These are phyloP conservation scores for Crepidotus variabilis DNA, from an alignment of 768 basidiomycete species.

Conservation along the genomic window DNA sequence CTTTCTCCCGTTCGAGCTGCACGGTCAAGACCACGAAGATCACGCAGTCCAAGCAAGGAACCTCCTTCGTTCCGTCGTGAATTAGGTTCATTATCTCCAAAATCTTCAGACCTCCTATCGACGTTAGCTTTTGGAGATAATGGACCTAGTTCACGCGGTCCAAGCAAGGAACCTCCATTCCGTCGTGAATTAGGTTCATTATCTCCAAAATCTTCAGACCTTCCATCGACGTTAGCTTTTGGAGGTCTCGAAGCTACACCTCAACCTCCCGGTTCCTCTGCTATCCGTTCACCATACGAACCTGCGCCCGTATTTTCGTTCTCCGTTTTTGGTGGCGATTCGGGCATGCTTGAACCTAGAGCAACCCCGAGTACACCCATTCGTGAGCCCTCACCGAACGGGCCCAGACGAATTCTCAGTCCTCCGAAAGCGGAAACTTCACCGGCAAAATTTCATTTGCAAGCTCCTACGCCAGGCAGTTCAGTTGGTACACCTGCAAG, in stretches of 20 bases:
- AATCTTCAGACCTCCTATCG: slow-evolving; percentile 34
- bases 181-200: slow-evolving; percentile 49
- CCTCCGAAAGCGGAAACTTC: slow-evolving; percentile 22
- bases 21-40: slow-evolving; percentile 13
- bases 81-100: slow-evolving; percentile 58
- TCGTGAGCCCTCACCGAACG: slow-evolving; percentile 8
- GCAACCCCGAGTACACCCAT: slow-evolving; percentile 15
- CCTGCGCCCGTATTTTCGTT: slow-evolving; percentile 20
- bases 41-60: slow-evolving; percentile 17
- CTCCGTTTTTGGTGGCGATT: slow-evolving; percentile 25
- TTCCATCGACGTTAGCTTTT: slow-evolving; percentile 23
- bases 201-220: slow-evolving; percentile 51
- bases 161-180: slow-evolving; percentile 16
- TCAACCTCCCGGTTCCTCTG: slow-evolving; percentile 1
- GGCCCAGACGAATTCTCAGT: slow-evolving; percentile 22
- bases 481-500: slow-evolving; percentile 57
- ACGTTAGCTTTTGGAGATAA: slow-evolving; percentile 19
- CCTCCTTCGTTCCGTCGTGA: slow-evolving; percentile 31
- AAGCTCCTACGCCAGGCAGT: slow-evolving; percentile 28
- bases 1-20: slow-evolving; percentile 12
- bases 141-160: slow-evolving; percentile 20
- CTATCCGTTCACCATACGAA: slow-evolving; percentile 8
- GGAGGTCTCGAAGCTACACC: slow-evolving; percentile 5
- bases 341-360: slow-evolving; percentile 5
- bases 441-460: slow-evolving; percentile 28